These are phyloP conservation scores for Cystofilobasidium capitatum DNA, from an alignment of 768 basidiomycete species.

Conservation along the genomic window DNA sequence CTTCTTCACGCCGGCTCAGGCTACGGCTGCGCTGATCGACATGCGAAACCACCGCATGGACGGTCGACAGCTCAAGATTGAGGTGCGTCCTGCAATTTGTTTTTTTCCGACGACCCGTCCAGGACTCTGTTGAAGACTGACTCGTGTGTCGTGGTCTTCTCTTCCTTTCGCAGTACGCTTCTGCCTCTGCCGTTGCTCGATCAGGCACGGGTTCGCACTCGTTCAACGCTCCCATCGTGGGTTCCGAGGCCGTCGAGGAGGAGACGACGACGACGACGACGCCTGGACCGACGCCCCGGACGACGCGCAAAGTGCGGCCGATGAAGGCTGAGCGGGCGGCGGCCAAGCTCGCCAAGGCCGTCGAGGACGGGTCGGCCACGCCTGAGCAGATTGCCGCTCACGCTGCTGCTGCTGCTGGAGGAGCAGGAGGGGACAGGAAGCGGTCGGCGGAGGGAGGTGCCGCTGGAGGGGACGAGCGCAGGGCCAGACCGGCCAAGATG, in stretches of 20 bases:
- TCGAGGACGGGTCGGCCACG: slow-evolving; percentile 2
- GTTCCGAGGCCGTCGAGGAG: background rate
- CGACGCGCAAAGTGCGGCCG: slow-evolving; percentile 5
- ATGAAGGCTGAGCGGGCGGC: slow-evolving; percentile 8
- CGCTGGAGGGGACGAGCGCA: slow-evolving; percentile 20
- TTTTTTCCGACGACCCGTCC: slow-evolving; percentile 29
- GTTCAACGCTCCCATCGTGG: slow-evolving; percentile 27
- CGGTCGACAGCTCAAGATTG: slow-evolving; percentile 70
- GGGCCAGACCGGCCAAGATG: slow-evolving; percentile 33
- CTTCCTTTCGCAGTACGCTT: slow-evolving; percentile 36
- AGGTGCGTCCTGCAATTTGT: slow-evolving; percentile 31
- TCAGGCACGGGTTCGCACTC: slow-evolving; percentile 28
- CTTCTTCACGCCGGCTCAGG: slow-evolving; percentile 66
- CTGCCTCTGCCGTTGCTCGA: slow-evolving; percentile 37
- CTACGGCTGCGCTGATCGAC: slow-evolving; percentile 72
- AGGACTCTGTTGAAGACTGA: too few species aligned
- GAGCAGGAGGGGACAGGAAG: slow-evolving; percentile 20
- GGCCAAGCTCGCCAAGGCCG: slow-evolving; percentile 12
- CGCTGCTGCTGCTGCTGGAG: slow-evolving; percentile 15
- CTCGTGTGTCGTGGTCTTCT: slow-evolving; percentile 31
- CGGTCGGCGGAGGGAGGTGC: slow-evolving; percentile 15
- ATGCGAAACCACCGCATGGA: slow-evolving; percentile 72
- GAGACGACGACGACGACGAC: background rate
- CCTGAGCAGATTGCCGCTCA: slow-evolving; percentile 18
- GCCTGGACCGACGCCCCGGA: background rate